Percentiles rank a stretch among this genome's conserved stretches.
Evolutionary conservation across 148 eudicot genomes (phyloP).

Genomic region (Rhododendron griersonianum): DNA sequence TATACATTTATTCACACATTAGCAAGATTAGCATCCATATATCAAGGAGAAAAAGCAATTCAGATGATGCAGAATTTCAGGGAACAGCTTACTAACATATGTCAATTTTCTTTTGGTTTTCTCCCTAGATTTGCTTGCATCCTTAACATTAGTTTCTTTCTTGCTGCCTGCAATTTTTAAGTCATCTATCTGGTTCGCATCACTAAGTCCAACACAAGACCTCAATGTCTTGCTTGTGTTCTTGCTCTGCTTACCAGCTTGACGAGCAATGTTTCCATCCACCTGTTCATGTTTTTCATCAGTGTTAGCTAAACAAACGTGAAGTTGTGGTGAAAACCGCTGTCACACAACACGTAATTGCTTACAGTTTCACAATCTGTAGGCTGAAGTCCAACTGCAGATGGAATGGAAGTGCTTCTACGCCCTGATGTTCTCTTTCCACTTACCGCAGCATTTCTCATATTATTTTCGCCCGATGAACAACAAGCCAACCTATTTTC

Average conservation of each 20-base stretch:
- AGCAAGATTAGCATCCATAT: not conserved
- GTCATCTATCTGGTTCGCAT: not conserved
- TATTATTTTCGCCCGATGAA: not conserved
- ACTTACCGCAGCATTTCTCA: not conserved
- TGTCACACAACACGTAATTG: not conserved
- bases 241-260: conserved; percentile 6
- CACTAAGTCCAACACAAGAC: not conserved
- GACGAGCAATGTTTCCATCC: not conserved
- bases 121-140: conserved; percentile 7
- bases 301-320: not conserved
- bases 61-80: not conserved
- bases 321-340: not conserved
- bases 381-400: not conserved
- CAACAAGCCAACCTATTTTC: not conserved
- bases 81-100: conserved; percentile 26
- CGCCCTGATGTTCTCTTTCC: not conserved
- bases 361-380: not conserved
- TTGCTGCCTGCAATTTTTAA: not conserved
- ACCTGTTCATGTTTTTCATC: not conserved
- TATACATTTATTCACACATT: not conserved
- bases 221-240: not conserved
- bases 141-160: not conserved
- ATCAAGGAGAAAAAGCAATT: not conserved
- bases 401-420: not conserved
- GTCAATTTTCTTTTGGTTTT: conserved; percentile 24